Evolutionary conservation across 2,329 filamentous ascomycete species (phyloP).

Genomic region (Elsinoe perseae): DNA sequence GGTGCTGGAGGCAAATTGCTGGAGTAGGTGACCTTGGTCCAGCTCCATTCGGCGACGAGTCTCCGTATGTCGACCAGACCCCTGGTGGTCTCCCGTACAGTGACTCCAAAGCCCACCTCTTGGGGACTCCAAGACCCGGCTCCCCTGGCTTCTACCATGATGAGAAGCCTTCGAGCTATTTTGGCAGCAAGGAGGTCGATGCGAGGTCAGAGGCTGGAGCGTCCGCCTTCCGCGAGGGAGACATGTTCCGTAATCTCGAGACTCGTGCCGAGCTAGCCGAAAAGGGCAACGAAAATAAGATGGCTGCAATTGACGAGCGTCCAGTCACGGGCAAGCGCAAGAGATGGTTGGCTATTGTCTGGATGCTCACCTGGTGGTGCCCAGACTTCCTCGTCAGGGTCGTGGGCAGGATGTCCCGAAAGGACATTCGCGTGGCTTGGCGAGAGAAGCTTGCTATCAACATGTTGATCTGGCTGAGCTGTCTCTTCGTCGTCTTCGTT

Average conservation of each 20-base stretch:
- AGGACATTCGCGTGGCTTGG: conserved; percentile 89
- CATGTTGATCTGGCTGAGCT: conserved; percentile 88
- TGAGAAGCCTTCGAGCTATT: conserved; percentile 77
- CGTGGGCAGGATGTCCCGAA: conserved; percentile 78
- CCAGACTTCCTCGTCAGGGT: conserved; percentile 74
- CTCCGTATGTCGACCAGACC: conserved; percentile 53
- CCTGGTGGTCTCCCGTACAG: conserved; percentile 49
- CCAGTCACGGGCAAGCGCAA: conserved; percentile 72
- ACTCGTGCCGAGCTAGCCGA: conserved; percentile 92
- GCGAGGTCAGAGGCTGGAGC: conserved; percentile 82
- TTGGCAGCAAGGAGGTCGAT: conserved; percentile 71
- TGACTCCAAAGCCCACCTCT: conserved; percentile 51
- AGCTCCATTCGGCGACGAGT: conserved; percentile 48
- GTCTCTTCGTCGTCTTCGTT: conserved; percentile 72
- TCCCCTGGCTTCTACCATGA: conserved; percentile 52
- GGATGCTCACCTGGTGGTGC: conserved; percentile 73
- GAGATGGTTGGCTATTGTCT: conserved; percentile 83
- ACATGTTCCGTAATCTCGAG: conserved; percentile 97
- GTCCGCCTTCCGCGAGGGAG: conserved; percentile 83
- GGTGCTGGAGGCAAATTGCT: conserved; percentile 88
- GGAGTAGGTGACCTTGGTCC: conserved; percentile 58
- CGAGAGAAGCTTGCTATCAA: conserved; percentile 97
- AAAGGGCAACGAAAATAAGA: conserved; percentile 81
- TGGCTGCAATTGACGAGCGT: conserved; percentile 83
- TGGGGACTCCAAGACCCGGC: conserved; percentile 47